phyloP scores from a whole-genome alignment of 2,329 filamentous ascomycete species.

The Xylariaceae sp. region DNA sequence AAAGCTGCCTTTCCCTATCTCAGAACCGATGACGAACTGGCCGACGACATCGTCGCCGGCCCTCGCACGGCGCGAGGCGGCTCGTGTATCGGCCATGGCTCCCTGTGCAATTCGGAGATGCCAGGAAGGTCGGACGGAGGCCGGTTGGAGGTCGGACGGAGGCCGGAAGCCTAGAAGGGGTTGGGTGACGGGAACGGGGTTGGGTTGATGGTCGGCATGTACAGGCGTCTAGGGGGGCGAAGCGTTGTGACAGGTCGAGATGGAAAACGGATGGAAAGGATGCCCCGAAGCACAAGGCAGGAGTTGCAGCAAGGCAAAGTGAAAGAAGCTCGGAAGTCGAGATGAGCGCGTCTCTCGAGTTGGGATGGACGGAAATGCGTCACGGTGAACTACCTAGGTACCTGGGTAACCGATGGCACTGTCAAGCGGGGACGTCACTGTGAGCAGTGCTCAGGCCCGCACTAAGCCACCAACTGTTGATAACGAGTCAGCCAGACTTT shows the following conservation, averaged over 20 bases:
- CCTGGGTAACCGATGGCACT: no score
- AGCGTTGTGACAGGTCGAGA: slow-evolving; percentile 18
- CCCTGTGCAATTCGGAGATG: slow-evolving; percentile 32
- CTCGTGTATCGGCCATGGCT: slow-evolving; percentile 34
- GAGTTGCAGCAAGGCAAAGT: slow-evolving; percentile 19
- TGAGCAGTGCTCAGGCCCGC: no score
- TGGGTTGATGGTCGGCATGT: slow-evolving; percentile 31
- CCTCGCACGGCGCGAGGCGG: slow-evolving; percentile 37
- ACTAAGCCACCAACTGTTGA: no score
- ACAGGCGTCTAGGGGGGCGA: slow-evolving; percentile 24
- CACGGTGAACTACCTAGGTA: no score
- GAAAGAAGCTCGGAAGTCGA: slow-evolving; percentile 27
- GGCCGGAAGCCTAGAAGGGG: slow-evolving; percentile 34
- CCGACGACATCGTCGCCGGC: slow-evolving; percentile 53
- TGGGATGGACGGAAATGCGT: slow-evolving; percentile 18
- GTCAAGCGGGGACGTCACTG: no score
- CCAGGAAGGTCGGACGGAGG: slow-evolving; percentile 33
- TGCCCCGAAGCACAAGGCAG: slow-evolving; percentile 25
- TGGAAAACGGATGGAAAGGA: slow-evolving; percentile 9
- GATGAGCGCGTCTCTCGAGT: slow-evolving; percentile 24
- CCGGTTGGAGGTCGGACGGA: slow-evolving; percentile 31
- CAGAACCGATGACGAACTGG: slow-evolving; percentile 76
- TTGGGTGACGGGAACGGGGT: slow-evolving; percentile 23
- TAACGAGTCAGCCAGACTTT: no score
- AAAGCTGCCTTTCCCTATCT: slow-evolving; percentile 97